Percentiles rank a stretch among this genome's conserved stretches.
These are phyloP conservation scores for Bryum argenteum DNA, from an alignment of 225 moss, liverwort and hornwort genomes.

Conservation along the genomic window DNA sequence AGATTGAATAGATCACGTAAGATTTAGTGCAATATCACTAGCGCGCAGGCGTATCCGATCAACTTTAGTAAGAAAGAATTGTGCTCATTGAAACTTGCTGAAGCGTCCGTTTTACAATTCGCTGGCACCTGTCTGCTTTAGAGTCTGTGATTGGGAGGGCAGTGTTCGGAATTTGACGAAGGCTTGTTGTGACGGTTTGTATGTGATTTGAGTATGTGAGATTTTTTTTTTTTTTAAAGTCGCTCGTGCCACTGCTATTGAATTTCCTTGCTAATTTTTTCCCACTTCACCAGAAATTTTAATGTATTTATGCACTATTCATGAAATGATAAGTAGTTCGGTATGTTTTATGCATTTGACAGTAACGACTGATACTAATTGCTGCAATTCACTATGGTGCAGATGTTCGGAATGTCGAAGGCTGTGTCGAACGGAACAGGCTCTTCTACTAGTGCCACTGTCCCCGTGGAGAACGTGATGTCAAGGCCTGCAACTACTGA, in stretches of 20 bases:
- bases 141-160: background rate
- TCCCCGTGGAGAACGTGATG: constrained; percentile 66
- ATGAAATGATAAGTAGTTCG: background rate
- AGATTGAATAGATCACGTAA: background rate
- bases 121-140: background rate
- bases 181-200: background rate
- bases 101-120: background rate
- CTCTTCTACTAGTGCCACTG: constrained; percentile 35
- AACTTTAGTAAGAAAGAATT: no score
- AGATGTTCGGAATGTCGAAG: constrained; percentile 72
- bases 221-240: no score
- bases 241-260: background rate
- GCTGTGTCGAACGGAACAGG: constrained; percentile 52
- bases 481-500: constrained; percentile 67
- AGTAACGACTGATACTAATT: background rate
- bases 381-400: constrained; percentile 10
- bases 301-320: background rate
- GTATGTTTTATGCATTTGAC: background rate
- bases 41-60: background rate
- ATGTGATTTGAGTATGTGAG: background rate
- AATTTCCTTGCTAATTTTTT: no score
- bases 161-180: constrained; percentile 5
- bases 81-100: background rate
- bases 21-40: background rate
- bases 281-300: background rate